phyloP scores from a whole-genome alignment of 176 grass and related monocot genomes.

The Oryza nivara region DNA sequence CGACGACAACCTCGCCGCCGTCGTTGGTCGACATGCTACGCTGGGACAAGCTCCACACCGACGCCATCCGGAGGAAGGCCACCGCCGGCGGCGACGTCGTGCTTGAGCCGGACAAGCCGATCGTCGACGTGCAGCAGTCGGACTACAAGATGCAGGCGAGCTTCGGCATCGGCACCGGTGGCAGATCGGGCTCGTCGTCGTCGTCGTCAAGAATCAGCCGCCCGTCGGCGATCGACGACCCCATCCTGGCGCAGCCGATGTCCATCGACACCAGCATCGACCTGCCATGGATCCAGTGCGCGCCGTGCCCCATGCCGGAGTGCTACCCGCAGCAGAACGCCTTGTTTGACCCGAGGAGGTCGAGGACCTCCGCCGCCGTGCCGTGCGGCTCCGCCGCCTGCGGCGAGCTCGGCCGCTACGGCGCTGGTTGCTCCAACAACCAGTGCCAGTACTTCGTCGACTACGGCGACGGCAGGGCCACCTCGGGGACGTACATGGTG shows the following conservation, averaged over 20 bases:
- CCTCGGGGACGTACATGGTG: neutral
- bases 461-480: neutral
- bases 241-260: constrained; percentile 15
- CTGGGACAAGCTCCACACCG: constrained; percentile 32
- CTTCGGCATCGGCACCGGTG: neutral
- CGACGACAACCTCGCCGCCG: no score
- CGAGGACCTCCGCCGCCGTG: neutral
- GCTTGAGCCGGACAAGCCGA: neutral
- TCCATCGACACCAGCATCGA: constrained; percentile 60
- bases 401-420: neutral
- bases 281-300: constrained; percentile 59
- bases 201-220: no score
- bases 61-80: constrained; percentile 31
- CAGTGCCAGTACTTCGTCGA: constrained; percentile 1
- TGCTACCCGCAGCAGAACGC: constrained; percentile 22
- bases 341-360: neutral
- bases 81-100: constrained; percentile 1
- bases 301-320: neutral
- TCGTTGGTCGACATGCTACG: constrained; percentile 33
- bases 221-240: neutral
- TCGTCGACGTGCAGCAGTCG: neutral
- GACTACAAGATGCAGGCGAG: no score
- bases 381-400: neutral
- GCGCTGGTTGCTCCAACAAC: no score
- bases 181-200: neutral